Percentiles rank a stretch among this genome's conserved stretches.
Conservation (phyloP, 73 alveolate genomes). For the Paramecium sonneborni region DNA sequence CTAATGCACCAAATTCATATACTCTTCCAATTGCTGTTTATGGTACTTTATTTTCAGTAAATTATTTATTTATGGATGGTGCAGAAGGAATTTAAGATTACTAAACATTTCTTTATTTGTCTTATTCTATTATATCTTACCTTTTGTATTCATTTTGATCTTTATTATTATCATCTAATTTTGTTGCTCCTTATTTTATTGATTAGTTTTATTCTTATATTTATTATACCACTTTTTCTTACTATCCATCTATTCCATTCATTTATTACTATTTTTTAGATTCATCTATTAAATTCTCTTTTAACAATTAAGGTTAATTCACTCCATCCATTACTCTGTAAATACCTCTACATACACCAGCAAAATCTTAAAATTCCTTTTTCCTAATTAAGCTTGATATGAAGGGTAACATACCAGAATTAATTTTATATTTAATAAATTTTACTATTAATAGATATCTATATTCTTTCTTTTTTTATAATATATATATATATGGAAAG, state of each 20-base stretch:
- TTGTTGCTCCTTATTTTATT: neutral
- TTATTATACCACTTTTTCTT: neutral
- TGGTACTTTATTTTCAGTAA: conserved; percentile 68
- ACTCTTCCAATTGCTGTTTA: conserved; percentile 77
- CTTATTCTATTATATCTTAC: neutral
- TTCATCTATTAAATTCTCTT: neutral
- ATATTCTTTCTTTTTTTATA: too few species aligned
- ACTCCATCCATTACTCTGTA: neutral
- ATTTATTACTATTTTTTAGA: neutral
- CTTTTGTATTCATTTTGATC: neutral
- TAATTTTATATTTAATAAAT: neutral
- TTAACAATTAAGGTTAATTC: neutral
- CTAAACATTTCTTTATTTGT: neutral
- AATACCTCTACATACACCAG: neutral
- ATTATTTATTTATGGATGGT: neutral
- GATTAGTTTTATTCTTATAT: neutral
- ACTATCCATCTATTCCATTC: neutral
- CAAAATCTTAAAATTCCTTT: neutral
- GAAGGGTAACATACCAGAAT: neutral
- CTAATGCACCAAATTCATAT: conserved; percentile 77
- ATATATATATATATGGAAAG: too few species aligned
- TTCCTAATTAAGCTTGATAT: conserved; percentile 5
- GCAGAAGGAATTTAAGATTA: neutral
- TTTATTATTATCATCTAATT: neutral
- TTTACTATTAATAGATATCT: too few species aligned